Conservation (phyloP, 1,284 basidiomycete species). For the Moesziomyces sp. region DNA sequence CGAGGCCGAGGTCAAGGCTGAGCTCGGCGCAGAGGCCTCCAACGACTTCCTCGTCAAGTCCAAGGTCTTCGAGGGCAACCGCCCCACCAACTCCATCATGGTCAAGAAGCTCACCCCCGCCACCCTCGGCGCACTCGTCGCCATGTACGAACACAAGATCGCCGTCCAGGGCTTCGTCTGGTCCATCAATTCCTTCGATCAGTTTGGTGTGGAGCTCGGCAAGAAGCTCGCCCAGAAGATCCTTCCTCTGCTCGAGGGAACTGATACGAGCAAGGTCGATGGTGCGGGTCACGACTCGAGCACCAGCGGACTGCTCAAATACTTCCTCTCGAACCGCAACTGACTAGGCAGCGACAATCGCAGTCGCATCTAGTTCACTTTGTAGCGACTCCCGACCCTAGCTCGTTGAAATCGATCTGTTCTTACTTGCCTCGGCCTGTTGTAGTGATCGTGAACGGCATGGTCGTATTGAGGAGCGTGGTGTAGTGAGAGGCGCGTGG, state of each 20-base stretch:
- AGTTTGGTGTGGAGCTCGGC: conserved; percentile 76
- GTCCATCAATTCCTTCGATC: conserved; percentile 94
- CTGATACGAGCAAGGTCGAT: conserved; percentile 77
- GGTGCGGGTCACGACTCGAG: conserved; percentile 82
- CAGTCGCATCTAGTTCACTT: conserved; percentile 12
- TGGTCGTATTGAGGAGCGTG: too few species aligned
- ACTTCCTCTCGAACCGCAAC: conserved; percentile 57
- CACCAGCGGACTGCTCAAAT: conserved; percentile 57
- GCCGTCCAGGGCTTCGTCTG: conserved; percentile 96
- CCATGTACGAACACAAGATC: conserved; percentile 98
- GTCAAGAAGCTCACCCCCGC: conserved; percentile 92
- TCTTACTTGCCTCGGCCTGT: too few species aligned
- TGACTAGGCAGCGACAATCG: conserved; percentile 16
- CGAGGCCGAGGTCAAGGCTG: conserved; percentile 84
- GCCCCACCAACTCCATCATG: conserved; percentile 95
- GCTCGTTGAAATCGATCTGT: too few species aligned
- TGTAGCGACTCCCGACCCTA: too few species aligned
- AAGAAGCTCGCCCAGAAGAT: conserved; percentile 96
- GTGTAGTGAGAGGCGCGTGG: too few species aligned
- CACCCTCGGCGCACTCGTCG: conserved; percentile 87
- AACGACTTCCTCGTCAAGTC: conserved; percentile 89
- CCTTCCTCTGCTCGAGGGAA: conserved; percentile 82
- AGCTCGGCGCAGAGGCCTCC: conserved; percentile 78
- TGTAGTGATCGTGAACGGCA: too few species aligned
- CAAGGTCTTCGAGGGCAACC: conserved; percentile 98